Conservation (phyloP, 306 rosid genomes). For the Hippophae rhamnoides region DNA sequence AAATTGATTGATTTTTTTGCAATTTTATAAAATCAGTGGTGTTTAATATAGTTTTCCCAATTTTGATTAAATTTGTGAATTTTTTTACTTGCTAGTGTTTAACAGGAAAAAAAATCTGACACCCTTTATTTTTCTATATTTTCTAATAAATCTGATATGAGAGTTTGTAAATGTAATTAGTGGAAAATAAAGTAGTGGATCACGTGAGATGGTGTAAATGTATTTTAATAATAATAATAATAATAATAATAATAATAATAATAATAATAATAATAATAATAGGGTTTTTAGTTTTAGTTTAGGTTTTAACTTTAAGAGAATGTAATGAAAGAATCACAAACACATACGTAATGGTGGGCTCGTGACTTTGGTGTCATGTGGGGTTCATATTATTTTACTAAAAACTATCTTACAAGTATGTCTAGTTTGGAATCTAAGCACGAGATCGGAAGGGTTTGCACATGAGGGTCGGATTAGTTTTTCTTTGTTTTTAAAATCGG, state of each 20-base stretch:
- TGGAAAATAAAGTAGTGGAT: no score
- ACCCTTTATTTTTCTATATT: background rate
- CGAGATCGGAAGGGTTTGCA: constrained; percentile 24
- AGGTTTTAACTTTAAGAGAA: constrained; percentile 7
- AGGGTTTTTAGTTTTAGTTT: background rate
- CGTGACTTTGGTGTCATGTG: constrained; percentile 30
- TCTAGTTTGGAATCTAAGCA: constrained; percentile 50
- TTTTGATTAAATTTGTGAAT: background rate
- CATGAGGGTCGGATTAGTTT: constrained; percentile 11
- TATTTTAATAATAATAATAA: no score
- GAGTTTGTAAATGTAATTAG: no score
- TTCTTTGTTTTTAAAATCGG: constrained; percentile 2
- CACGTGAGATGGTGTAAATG: no score
- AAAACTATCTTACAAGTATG: constrained; percentile 26
- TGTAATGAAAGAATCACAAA: background rate
- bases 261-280: background rate
- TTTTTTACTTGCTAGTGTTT: constrained; percentile 14
- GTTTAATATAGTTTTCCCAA: no score
- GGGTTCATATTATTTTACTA: constrained; percentile 23
- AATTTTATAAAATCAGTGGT: no score
- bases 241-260: no score
- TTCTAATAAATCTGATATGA: no score
- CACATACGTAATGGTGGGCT: constrained; percentile 30
- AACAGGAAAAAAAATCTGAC: constrained; percentile 11
- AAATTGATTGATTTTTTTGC: no score